A percentile compares a stretch with the other conserved stretches of the same genome.
Evolutionary conservation across 192 early-diverging fungal genomes (phyloP).

Genomic region (Globomyces pollinis-pini): DNA sequence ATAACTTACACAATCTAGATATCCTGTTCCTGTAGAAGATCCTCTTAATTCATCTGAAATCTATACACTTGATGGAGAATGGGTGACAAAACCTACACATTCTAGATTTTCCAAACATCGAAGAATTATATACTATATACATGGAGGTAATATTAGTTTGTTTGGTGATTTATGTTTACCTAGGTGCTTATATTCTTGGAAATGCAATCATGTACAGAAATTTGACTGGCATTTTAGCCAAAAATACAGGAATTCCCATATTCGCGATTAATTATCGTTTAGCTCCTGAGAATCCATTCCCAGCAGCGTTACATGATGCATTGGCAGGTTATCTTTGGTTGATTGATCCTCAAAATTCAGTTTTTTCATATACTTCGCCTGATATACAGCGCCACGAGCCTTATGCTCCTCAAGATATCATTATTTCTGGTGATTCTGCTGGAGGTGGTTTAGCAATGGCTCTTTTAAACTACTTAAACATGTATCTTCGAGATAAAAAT

Average conservation of each 20-base stretch:
- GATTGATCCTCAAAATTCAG: slow-evolving; percentile 24
- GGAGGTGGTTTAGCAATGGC: slow-evolving; percentile 31
- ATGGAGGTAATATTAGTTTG: slow-evolving; percentile 15
- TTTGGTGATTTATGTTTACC: slow-evolving; percentile 34
- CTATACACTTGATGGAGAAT: slow-evolving; percentile 33
- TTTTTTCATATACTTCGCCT: slow-evolving; percentile 13
- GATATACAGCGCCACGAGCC: slow-evolving; percentile 15
- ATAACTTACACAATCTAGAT: no score
- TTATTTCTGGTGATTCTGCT: slow-evolving; percentile 9
- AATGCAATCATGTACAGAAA: slow-evolving; percentile 17
- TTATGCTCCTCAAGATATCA: slow-evolving; percentile 26
- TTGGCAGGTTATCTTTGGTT: slow-evolving; percentile 38
- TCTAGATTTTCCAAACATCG: not conserved
- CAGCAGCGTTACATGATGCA: slow-evolving; percentile 34
- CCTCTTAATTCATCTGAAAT: not conserved
- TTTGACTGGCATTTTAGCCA: slow-evolving; percentile 25
- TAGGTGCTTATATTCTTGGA: slow-evolving; percentile 36
- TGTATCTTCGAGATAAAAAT: slow-evolving; percentile 18
- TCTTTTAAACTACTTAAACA: slow-evolving; percentile 37
- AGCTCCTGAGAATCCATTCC: slow-evolving; percentile 36
- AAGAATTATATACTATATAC: not conserved
- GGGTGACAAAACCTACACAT: slow-evolving; percentile 8
- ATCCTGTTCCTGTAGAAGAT: slow-evolving; percentile 3
- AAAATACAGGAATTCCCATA: slow-evolving; percentile 20
- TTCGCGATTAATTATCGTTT: slow-evolving; percentile 34